Base-by-base conservation (phyloP, 2,329 filamentous ascomycete genomes). In the Neocucurbitaria cava region DNA sequence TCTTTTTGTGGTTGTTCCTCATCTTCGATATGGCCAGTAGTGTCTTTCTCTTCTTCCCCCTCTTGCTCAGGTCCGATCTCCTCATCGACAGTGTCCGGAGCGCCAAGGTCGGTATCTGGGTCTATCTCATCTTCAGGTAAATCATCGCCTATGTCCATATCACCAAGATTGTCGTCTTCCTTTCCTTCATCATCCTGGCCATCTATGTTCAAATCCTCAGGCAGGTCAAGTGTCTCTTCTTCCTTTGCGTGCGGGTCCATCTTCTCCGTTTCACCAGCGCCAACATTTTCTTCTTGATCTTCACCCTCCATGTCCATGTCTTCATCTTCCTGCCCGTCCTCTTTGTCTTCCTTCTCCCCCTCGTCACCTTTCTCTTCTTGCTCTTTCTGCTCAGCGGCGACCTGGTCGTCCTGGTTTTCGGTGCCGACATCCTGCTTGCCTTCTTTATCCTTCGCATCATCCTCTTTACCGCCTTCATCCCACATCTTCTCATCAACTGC, bases 401-500 rank as follows among this genome's bases (percentile, higher is more conserved):
- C 76, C 46, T 79, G 71, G 47, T 81, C 77, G 21, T 81, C 75
- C 26, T 80, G 70, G 21, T 77, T 83, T 76, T 65, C 81, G 61
- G 77, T 85, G 64, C 77, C 79, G 39, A 79, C 70, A 38, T 74
- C 75, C 10, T 79, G 83, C 49, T 92, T 87, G 5, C 87, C 88
- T 69, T 91, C 82, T 68, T 91, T 89, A 40, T 97, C 90, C 64
- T 95, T 95, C 43, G 94, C 89, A 1, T 90, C 87, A 43, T 93
- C 87, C 40, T 93, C 84, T 43, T 89, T 83, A 39, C 91, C 88
- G 41, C 88, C 87, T 35, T 92, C 93, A 76, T 99, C 93, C 95
- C 95, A 99, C 85, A 98, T 92, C 81, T 98, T 99, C 79, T 99
- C 96, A 72, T 99, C 96, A 1, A 98, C 90, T 18, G 94, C 91